Base-by-base conservation (phyloP, 495 filamentous ascomycete species). In the Aspergillus ellipticus region DNA sequence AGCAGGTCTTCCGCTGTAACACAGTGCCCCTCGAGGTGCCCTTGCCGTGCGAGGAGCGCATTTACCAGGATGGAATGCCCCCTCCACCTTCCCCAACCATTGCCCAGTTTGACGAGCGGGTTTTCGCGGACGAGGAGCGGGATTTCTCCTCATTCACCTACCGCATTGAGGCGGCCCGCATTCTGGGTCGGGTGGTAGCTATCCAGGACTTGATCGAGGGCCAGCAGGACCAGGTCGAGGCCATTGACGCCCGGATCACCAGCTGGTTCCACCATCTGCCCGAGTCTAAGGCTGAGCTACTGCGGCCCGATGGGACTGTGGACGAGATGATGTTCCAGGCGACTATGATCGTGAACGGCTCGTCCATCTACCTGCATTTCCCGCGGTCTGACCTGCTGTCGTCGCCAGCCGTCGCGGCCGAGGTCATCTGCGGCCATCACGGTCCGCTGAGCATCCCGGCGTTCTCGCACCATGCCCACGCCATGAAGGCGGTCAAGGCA, bases 241-340 rank as follows among this genome's bases (percentile, higher is more conserved):
- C 83, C 35, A 81, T 89, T 62, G 89, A 96, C 71, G 79, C 85
- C 4, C 79, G 85, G 42, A 85, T 96, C 51, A 85, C 85, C 9
- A 93, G 89, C 73, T 95, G 90, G 89, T 79, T 80, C 42, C 82
- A 92, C 51, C 88, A 93, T 62, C 77, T 96, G 6, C 91, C 92
- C 0, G 76, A 81, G 37, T 78, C 78, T n/a, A 95, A 95, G 71
- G 78, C 77, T 51, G 82, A 89, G 55, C 79, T 90, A 31, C 72
- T 93, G 52, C 81, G 80, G 37, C 80, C 81, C 55, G 82, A 87
- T 53, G 75, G 75, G 28, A 76, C 85, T 31, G 79, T 92, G 9
- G 91, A 96, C 63, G 89, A 95, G 73, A 87, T 96, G 80, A 84
- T 96, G 74, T 95, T 96, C 76, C 90, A 96, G 65, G 90, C 90